Base-by-base conservation (phyloP, 495 filamentous ascomycete genomes). In the Lophium mytilinum region DNA sequence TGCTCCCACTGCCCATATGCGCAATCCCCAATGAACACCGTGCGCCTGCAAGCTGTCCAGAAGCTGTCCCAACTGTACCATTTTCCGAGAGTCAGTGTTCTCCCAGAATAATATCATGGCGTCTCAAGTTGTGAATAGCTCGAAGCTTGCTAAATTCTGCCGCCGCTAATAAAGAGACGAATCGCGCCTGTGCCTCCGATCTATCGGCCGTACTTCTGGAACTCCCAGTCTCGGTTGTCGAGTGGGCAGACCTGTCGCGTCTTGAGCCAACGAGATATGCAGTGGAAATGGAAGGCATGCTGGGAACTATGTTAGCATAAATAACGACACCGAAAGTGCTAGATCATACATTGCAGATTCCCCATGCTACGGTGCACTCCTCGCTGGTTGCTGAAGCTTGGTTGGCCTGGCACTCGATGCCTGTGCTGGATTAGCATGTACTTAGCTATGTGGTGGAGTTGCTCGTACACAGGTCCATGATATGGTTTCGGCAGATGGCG, bases 281-380 rank as follows among this genome's bases (percentile, higher is more conserved):
- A 99, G 75, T 99, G 93, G 77, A 99, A 99, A 73, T 99, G 93
- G 78, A 99, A 99, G 7, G 93, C 93, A 68, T 99, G 93, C 93
- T 98, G 68, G 15, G 24, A 48, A 58, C 9, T 21, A 39, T 8
- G 43, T 66, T 53, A 63, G 60, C 59, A 47, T 14, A 48, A 36
- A 15, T 8, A 40, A 40, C 9, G 12, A 39, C 14, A 49, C 45
- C 30, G 36, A 41, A 36, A 48, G 12, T 45, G 35, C 17, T 51
- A 24, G 11, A 19, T 77, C 86, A 72, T 72, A 97, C 93, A 69
- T 99, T 99, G 77, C 93, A 99, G 46, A 97, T 97, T 37, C 93
- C 93, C 93, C 93, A 99, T 0, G 93, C 93, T 18, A 99, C 93
- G 15, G 93, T 99, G 69, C 93, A 99, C 69, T 99, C 93, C 68